Evolutionary conservation across 78 protist species (phyloP), one percentile per base, ranked within the genome.

Genomic region (Mantamonas sphyraenae): DNA sequence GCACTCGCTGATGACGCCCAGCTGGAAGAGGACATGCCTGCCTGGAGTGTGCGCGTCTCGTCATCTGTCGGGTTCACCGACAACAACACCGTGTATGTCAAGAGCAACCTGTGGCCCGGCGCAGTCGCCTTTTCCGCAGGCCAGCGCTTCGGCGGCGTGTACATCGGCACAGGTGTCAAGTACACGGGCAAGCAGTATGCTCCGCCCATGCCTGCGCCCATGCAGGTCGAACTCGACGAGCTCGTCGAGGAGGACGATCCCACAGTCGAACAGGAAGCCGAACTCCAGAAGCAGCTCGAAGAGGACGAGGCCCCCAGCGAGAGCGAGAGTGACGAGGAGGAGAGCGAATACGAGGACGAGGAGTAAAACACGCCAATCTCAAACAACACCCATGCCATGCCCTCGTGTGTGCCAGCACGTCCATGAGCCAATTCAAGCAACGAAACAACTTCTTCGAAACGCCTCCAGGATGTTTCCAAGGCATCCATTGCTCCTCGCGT

Each of bases 81-180:
- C 42, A 20, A 34, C 51, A 10, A 35, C 24, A 70, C 63, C 31
- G 53, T 47, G 53, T 47, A 19, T 47, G 28, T 47, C 28, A 38
- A 47, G 17, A 70, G 77, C 20, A 12, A 50, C 16, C 51, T 74
- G 26, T 79, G 83, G 83, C 83, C 83, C 39, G 83, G 83, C 53
- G 28, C 53, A 47, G 53, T 16, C 16, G 53, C 16, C 53, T 47
- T 47, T 47, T 47, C 60, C 22, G 37, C 42, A 31, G 74, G 60
- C 51, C 2, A 26, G 50, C 3, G 43, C 35, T 69, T 8, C 12
- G 71, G 62, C 16, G 3, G 47, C 20, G 39, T 79, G 24, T 79
- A 79, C 58, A 1, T 71, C 30, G 83, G 83, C 24, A 24, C 60
- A 58, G 83, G 83, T 4, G 2, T 56, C 37, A 68, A 71, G 64